phyloP scores from a whole-genome alignment of 1,139 yeast species.

The Citeromyces hawaiiensis region DNA sequence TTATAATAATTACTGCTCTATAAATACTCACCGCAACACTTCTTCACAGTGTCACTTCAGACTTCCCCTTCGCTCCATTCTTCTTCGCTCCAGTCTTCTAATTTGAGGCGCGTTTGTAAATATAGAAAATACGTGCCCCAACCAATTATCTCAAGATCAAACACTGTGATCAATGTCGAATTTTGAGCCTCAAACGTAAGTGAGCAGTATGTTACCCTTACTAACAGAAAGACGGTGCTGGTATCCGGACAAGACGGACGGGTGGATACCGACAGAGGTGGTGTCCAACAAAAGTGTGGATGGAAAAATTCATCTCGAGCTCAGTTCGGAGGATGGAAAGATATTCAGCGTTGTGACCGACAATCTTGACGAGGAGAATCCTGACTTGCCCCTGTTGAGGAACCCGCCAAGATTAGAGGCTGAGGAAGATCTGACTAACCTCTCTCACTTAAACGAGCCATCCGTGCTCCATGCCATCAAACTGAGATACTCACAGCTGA shows the following conservation, averaged over 20 bases:
- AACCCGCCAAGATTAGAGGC: conserved; percentile 92
- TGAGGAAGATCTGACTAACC: conserved; percentile 85
- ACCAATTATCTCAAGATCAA: background rate
- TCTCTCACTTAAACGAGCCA: conserved; percentile 91
- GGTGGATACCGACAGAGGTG: conserved; percentile 89
- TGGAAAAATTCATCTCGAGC: conserved; percentile 41
- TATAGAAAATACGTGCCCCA: background rate
- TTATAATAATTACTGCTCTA: too few relatives aligned
- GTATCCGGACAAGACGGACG: conserved; percentile 80
- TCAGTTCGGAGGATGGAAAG: conserved; percentile 50
- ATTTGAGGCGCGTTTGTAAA: background rate
- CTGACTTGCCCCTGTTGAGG: conserved; percentile 67
- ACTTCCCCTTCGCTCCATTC: too few relatives aligned
- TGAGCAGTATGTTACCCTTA: background rate
- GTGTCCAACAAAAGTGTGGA: conserved; percentile 35
- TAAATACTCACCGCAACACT: too few relatives aligned
- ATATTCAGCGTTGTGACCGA: conserved; percentile 42
- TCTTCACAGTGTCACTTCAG: too few relatives aligned
- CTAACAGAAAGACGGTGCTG: conserved; percentile 60
- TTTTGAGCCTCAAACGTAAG: background rate
- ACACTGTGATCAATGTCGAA: background rate
- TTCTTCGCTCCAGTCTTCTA: background rate
- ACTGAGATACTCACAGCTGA: conserved; percentile 76
- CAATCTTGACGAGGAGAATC: conserved; percentile 27
- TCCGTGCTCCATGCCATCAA: conserved; percentile 91